phyloP scores from a whole-genome alignment of 2,329 filamentous ascomycete genomes.

The Pseudogymnoascus sp. region DNA sequence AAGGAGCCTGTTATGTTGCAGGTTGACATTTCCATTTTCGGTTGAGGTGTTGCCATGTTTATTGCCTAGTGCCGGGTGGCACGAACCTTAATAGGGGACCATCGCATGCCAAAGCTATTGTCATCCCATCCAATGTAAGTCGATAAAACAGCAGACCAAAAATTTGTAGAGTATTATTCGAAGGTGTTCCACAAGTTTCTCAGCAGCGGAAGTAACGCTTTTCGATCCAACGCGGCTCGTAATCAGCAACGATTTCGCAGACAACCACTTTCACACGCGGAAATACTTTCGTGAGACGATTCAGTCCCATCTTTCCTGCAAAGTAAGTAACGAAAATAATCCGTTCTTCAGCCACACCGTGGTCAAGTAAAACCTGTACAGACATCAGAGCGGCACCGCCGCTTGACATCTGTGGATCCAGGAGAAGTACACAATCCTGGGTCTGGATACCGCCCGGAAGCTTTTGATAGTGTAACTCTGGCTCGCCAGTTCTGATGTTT shows the following conservation, averaged over 20 bases:
- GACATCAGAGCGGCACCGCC: conserved; percentile 86
- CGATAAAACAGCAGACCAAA: not conserved
- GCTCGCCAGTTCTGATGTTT: conserved; percentile 74
- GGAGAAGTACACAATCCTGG: conserved; percentile 73
- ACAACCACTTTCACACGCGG: conserved; percentile 81
- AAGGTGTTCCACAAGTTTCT: conserved; percentile 14
- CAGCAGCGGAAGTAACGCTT: conserved; percentile 83
- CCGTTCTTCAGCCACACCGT: conserved; percentile 73
- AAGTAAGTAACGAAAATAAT: conserved; percentile 93
- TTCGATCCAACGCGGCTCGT: conserved; percentile 85
- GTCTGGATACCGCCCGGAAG: conserved; percentile 64
- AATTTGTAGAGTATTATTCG: not conserved
- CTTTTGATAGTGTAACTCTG: conserved; percentile 83
- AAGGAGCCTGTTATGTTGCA: not conserved
- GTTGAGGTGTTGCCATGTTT: not conserved
- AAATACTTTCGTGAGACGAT: conserved; percentile 80
- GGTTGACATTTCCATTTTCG: not conserved
- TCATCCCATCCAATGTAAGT: not conserved
- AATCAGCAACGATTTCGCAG: conserved; percentile 70
- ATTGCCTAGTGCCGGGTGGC: not conserved
- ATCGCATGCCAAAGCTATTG: not conserved
- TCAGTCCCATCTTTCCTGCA: conserved; percentile 74
- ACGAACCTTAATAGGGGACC: not conserved
- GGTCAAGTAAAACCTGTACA: conserved; percentile 88
- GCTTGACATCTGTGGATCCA: conserved; percentile 92